phyloP scores from a whole-genome alignment of 257 asterid species.

The Solanum clarkiae region DNA sequence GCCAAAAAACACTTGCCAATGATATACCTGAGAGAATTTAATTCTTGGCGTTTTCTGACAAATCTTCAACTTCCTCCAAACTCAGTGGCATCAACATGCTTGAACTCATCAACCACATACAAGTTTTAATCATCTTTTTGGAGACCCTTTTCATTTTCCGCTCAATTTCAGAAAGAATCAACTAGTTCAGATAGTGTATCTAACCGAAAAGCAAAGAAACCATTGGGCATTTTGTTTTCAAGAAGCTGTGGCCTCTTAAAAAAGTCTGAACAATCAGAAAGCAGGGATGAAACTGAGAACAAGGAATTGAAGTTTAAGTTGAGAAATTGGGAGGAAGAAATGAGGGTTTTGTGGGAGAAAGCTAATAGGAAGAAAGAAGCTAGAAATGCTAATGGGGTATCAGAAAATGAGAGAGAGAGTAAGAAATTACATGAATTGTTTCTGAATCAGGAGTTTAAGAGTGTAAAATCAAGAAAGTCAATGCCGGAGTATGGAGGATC shows the following conservation, averaged over 20 bases:
- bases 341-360: conserved; percentile 20
- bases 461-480: not conserved
- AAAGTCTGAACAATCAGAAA: not conserved
- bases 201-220: not conserved
- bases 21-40: conserved; percentile 16
- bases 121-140: conserved; percentile 2
- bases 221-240: conserved; percentile 35
- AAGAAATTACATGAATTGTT: conserved; percentile 27
- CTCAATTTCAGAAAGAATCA: conserved; percentile 1
- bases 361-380: conserved; percentile 1
- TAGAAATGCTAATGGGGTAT: not conserved
- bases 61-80: not conserved
- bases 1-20: not conserved
- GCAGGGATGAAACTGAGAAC: conserved; percentile 1
- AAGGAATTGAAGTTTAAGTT: conserved; percentile 16
- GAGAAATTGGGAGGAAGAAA: conserved; percentile 35
- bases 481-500: conserved; percentile 29
- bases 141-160: conserved; percentile 27
- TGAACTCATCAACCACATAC: not conserved
- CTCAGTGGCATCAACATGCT: not conserved
- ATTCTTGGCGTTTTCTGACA: not conserved
- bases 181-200: not conserved
- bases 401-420: not conserved
- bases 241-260: conserved; percentile 27
- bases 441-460: not conserved